Evolutionary conservation across 2,329 filamentous ascomycete species (phyloP), one percentile per base, ranked within the genome.

Genomic region (Alternaria arbusti): DNA sequence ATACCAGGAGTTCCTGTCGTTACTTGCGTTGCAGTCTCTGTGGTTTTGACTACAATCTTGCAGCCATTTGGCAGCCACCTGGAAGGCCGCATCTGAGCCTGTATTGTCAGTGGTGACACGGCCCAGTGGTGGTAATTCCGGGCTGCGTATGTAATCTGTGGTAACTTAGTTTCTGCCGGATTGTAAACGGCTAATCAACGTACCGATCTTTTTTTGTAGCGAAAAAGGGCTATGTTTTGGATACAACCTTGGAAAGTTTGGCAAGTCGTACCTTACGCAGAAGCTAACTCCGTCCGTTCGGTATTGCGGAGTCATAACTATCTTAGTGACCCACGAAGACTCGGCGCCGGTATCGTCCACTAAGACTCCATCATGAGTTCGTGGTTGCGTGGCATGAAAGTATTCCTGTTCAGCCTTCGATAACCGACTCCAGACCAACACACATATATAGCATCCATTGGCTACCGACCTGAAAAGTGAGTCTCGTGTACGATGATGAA

Each of bases 41-140:
- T 65, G 59, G 17, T 25, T 51, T 7, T 44, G 28, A 30, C n/a
- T n/a, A 47, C 57, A 65, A 11, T 54, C 26, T 23, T 51, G 26
- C 8, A 61, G n/a, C 54, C 59, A 61, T 20, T 15, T 52, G 11
- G 30, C 36, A 26, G 59, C 59, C 17, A 4, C 28, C 26, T 52
- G 36, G 36, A 40, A 40, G 36, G 36, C 10, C n/a, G 36, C 36
- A 40, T 40, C 36, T 40, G 36, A 40, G 36, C 36, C 36, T 40
- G 36, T 40, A 40, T 17, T 40, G n/a, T 40, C 36, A 17, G 36
- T 40, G 15, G 36, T 40, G 36, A 40, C 36, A 17, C 36, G 36
- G 36, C 36, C 36, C 36, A 40, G 15, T 40, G 36, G 36, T 40
- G 36, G 36, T 40, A 40, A 40, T 40, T 40, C 36, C n/a, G 36